Evolutionary conservation across 2,329 filamentous ascomycete species (phyloP).

Genomic region (Phaeosphaeriaceae sp.): DNA sequence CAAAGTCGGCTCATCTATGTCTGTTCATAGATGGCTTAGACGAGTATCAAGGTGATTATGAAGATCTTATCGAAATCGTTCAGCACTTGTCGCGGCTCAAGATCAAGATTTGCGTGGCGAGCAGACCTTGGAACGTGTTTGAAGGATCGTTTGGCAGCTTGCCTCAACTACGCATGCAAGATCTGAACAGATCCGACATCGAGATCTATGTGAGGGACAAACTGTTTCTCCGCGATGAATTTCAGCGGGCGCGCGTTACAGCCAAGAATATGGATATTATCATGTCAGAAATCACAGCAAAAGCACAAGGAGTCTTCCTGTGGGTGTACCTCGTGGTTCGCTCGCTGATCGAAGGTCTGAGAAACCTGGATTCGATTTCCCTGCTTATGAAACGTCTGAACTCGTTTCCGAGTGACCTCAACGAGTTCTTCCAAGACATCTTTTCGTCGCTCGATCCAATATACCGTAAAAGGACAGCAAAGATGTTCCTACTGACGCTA

Average conservation of each 20-base stretch:
- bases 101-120: conserved; percentile 11
- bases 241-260: neutral
- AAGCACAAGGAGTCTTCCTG: conserved; percentile 23
- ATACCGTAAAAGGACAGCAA: conserved; percentile 12
- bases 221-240: neutral
- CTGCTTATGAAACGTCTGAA: conserved; percentile 13
- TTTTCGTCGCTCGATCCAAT: conserved; percentile 9
- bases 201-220: neutral
- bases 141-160: conserved; percentile 3
- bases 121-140: conserved; percentile 14
- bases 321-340: conserved; percentile 23
- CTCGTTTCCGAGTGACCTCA: conserved; percentile 14
- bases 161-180: conserved; percentile 1
- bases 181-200: conserved; percentile 4
- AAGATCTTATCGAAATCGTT: conserved; percentile 6
- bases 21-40: conserved; percentile 21
- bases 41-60: conserved; percentile 12
- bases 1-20: neutral
- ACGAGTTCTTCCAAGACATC: conserved; percentile 20
- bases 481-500: neutral
- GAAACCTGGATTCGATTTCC: conserved; percentile 6
- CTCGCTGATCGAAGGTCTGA: conserved; percentile 13
- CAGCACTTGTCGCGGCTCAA: neutral
- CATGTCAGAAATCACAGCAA: conserved; percentile 7
- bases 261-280: conserved; percentile 3